Conservation (phyloP, 2,329 filamentous ascomycete genomes). For the Coleophoma crateriformis region DNA sequence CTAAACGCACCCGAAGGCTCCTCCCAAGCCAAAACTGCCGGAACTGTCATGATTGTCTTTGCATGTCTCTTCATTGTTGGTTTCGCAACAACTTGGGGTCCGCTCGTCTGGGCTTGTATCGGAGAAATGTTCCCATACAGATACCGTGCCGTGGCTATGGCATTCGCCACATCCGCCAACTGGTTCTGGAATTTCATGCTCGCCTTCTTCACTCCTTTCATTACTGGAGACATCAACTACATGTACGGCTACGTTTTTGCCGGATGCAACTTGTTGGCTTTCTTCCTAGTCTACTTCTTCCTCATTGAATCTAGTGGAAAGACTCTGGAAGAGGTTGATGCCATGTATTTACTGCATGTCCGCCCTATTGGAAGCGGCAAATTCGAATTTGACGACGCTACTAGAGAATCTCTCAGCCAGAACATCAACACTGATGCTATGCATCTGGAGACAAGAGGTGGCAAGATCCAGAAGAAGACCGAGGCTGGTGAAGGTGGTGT, state of each 20-base stretch:
- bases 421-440: constrained; percentile 12
- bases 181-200: constrained; percentile 47
- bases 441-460: constrained; percentile 5
- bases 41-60: constrained; percentile 65
- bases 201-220: constrained; percentile 76
- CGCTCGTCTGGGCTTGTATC: constrained; percentile 63
- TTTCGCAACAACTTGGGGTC: constrained; percentile 67
- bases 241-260: constrained; percentile 71
- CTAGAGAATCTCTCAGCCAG: constrained; percentile 4
- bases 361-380: constrained; percentile 28
- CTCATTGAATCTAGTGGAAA: constrained; percentile 56
- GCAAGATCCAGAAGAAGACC: neutral
- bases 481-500: neutral
- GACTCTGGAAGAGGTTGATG: constrained; percentile 19
- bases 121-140: constrained; percentile 63
- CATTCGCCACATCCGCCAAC: constrained; percentile 54
- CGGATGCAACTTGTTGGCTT: constrained; percentile 60
- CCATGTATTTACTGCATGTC: constrained; percentile 18
- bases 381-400: constrained; percentile 13
- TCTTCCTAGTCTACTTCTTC: constrained; percentile 69
- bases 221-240: constrained; percentile 59
- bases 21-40: constrained; percentile 45
- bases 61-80: constrained; percentile 71
- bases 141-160: constrained; percentile 56
- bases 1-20: constrained; percentile 46